Evolutionary conservation across 2,329 filamentous ascomycete genomes (phyloP).

Genomic region (Colletotrichum lindemuthianum): DNA sequence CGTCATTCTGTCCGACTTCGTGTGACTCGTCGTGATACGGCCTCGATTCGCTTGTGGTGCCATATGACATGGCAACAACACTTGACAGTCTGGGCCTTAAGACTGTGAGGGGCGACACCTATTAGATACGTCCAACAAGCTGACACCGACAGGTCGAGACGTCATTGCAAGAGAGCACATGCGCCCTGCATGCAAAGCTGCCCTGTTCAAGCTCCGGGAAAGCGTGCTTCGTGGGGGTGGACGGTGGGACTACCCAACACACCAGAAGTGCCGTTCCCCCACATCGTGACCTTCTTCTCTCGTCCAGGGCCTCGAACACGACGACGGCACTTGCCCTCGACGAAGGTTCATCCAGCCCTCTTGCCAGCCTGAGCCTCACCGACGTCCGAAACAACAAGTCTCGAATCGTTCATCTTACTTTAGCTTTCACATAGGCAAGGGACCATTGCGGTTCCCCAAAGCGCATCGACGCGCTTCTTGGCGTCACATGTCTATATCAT

Average conservation of each 20-base stretch:
- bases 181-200: slow-evolving; percentile 36
- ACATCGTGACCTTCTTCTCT: slow-evolving; percentile 30
- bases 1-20: slow-evolving; percentile 8
- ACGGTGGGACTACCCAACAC: slow-evolving; percentile 31
- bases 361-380: too few species aligned
- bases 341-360: background rate
- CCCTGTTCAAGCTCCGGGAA: slow-evolving; percentile 35
- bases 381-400: background rate
- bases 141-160: slow-evolving; percentile 43
- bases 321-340: slow-evolving; percentile 7
- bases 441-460: too few species aligned
- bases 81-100: too few species aligned
- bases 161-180: slow-evolving; percentile 37
- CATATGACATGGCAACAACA: background rate
- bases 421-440: too few species aligned
- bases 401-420: too few species aligned
- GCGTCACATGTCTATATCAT: slow-evolving; percentile 15
- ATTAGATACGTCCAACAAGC: too few species aligned
- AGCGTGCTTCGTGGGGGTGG: slow-evolving; percentile 33
- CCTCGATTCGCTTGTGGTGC: background rate
- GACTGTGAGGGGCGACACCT: too few species aligned
- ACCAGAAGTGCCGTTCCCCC: slow-evolving; percentile 33
- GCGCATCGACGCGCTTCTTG: background rate
- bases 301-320: slow-evolving; percentile 26
- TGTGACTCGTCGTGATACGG: slow-evolving; percentile 3